phyloP scores from a whole-genome alignment of 2,329 filamentous ascomycete genomes.

The Lachnellula subtilissima region DNA sequence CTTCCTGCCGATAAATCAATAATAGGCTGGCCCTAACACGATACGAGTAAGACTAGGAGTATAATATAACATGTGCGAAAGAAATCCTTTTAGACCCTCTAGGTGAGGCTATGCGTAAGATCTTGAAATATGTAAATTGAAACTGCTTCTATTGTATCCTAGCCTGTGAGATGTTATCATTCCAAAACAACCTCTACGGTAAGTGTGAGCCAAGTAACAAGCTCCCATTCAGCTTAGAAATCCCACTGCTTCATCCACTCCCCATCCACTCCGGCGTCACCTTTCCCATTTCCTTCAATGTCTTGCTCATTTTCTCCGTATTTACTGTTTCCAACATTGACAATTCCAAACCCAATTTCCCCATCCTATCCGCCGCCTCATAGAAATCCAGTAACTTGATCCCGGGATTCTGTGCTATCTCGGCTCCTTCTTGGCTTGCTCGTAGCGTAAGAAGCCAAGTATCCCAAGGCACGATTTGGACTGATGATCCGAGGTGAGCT shows the following conservation, averaged over 20 bases:
- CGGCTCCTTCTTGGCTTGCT: constrained; percentile 17
- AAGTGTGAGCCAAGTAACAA: too few relatives aligned
- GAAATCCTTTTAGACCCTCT: too few relatives aligned
- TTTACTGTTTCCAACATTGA: constrained; percentile 34
- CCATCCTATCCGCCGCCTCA: background rate
- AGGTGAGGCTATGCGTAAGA: too few relatives aligned
- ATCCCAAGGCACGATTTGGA: constrained; percentile 39
- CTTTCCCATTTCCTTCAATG: constrained; percentile 37
- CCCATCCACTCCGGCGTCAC: constrained; percentile 42
- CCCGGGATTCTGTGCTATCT: constrained; percentile 43
- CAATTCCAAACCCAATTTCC: background rate
- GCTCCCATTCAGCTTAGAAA: too few relatives aligned
- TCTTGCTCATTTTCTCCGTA: constrained; percentile 38
- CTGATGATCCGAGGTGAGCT: constrained; percentile 40
- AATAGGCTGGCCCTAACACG: too few relatives aligned
- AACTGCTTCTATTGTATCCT: too few relatives aligned
- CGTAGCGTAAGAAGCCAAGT: constrained; percentile 30
- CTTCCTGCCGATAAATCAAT: too few relatives aligned
- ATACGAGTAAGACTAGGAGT: too few relatives aligned
- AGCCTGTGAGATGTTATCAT: too few relatives aligned
- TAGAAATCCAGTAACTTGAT: constrained; percentile 51
- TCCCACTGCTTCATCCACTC: constrained; percentile 47
- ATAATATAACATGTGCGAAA: too few relatives aligned
- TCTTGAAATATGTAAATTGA: too few relatives aligned
- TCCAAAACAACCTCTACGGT: too few relatives aligned